Base-by-base conservation (phyloP, 2,329 filamentous ascomycete species). In the Gaeumannomyces tritici region DNA sequence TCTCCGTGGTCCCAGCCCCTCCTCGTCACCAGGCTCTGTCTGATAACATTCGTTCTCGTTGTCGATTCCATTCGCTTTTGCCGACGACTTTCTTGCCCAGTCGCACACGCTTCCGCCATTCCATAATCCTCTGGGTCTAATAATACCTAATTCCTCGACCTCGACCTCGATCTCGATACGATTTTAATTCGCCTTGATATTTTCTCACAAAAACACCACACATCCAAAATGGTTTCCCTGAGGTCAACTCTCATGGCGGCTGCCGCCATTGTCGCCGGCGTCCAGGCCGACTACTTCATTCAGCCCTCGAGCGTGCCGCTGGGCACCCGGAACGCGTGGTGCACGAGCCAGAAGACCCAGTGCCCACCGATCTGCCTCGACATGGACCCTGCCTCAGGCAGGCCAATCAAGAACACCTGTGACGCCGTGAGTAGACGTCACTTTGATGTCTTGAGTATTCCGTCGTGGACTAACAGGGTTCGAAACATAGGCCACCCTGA, bases 321-420 rank as follows among this genome's bases (percentile, higher is more conserved):
- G 47, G 66, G 75, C 58, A 74, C 73, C 18, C 66, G 65, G 87
- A 84, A 80, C 64, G 70, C 71, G 13, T 93, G 89, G 89, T 93
- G 89, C 73, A 64, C 73, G 29, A 79, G 80, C 67, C 85, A 92
- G 75, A 77, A 70, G 66, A 78, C 79, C 68, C 80, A 83, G 61
- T 93, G 89, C 76, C 89, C 88, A 15, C 74, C 87, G 66, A 89
- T 93, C 74, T 93, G 89, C 80, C 75, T 84, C 60, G 87, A 91
- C 67, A 72, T 71, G 18, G 73, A 80, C 70, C 73, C 78, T 67
- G 70, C 81, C 4, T 42, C 51, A 24, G 60, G 60, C 72, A 80
- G 76, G 57, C 84, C 82, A 33, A 65, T 78, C 57, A 73, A 78
- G 65, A 93, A 93, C 76, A 79, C 79, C 9, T 93, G 89, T 72